Conservation (phyloP, 345 rosid genomes). For the Sisymbrium altissimum region DNA sequence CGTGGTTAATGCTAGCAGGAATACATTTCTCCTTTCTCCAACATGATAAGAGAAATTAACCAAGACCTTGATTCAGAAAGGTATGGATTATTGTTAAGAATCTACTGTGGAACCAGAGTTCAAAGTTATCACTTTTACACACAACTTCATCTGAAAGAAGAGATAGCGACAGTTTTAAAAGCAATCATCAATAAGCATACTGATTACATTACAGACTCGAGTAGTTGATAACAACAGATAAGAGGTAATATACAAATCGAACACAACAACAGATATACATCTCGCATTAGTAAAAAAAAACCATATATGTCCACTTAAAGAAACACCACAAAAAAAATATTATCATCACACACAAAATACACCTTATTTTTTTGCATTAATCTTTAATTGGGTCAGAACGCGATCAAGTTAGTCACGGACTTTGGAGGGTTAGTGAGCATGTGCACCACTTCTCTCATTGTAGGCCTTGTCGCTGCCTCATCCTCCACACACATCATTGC, state of each 20-base stretch:
- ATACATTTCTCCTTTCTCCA: neutral
- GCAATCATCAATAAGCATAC: neutral
- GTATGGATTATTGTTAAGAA: neutral
- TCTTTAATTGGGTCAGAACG: conserved; percentile 18
- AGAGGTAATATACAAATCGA: conserved; percentile 23
- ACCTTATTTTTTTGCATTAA: conserved; percentile 15
- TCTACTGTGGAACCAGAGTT: neutral
- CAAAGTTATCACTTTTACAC: neutral
- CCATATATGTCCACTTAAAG: neutral
- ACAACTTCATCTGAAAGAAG: neutral
- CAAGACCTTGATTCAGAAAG: neutral
- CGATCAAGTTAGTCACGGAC: conserved; percentile 41
- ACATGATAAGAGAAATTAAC: neutral
- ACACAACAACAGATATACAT: conserved; percentile 23
- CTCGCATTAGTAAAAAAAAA: neutral
- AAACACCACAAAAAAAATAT: conserved; percentile 13
- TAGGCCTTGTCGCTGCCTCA: conserved; percentile 60
- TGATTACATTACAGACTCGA: conserved; percentile 3
- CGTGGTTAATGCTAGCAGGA: neutral
- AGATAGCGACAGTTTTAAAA: neutral
- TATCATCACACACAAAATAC: neutral
- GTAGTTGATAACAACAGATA: neutral
- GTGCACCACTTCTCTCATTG: conserved; percentile 91
- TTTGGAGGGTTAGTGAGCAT: conserved; percentile 64
- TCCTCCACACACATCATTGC: conserved; percentile 84